Conservation (phyloP, 1,139 yeast species). For the Yamadazyma sp. region DNA sequence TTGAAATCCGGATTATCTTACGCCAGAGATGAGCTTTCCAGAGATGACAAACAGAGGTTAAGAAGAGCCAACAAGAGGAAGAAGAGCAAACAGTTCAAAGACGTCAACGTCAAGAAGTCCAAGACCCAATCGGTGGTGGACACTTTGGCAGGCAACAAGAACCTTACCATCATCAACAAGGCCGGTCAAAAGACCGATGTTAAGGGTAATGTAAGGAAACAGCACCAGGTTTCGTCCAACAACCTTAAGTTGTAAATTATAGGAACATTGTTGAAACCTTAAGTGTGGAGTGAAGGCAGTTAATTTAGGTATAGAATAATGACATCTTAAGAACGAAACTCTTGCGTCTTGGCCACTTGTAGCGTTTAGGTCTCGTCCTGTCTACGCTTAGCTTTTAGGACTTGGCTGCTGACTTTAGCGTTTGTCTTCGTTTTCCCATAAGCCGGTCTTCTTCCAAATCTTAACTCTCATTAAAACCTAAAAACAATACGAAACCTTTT, state of each 20-base stretch:
- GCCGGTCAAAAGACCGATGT: slow-evolving; percentile 77
- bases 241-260: slow-evolving; percentile 23
- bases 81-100: slow-evolving; percentile 56
- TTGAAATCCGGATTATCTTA: slow-evolving; percentile 80
- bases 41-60: slow-evolving; percentile 84
- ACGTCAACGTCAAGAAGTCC: slow-evolving; percentile 24
- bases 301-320: too few relatives aligned
- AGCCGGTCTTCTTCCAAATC: too few relatives aligned
- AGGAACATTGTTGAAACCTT: too few relatives aligned
- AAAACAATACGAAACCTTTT: too few relatives aligned
- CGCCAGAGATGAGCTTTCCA: slow-evolving; percentile 78
- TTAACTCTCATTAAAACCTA: too few relatives aligned
- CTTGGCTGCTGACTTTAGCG: too few relatives aligned
- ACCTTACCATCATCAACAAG: slow-evolving; percentile 76
- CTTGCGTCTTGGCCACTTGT: too few relatives aligned
- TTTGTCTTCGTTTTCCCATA: too few relatives aligned
- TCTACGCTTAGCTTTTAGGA: too few relatives aligned
- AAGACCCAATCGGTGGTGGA: slow-evolving; percentile 53
- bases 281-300: too few relatives aligned
- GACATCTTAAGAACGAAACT: too few relatives aligned
- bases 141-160: slow-evolving; percentile 71
- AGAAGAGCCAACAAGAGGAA: slow-evolving; percentile 86
- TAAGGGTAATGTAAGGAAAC: slow-evolving; percentile 62
- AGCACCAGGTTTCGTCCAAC: slow-evolving; percentile 21
- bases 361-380: too few relatives aligned